A percentile compares a stretch with the other conserved stretches of the same genome.
Evolutionary conservation across 306 rosid species (phyloP).

Genomic region (Cicer judaicum): DNA sequence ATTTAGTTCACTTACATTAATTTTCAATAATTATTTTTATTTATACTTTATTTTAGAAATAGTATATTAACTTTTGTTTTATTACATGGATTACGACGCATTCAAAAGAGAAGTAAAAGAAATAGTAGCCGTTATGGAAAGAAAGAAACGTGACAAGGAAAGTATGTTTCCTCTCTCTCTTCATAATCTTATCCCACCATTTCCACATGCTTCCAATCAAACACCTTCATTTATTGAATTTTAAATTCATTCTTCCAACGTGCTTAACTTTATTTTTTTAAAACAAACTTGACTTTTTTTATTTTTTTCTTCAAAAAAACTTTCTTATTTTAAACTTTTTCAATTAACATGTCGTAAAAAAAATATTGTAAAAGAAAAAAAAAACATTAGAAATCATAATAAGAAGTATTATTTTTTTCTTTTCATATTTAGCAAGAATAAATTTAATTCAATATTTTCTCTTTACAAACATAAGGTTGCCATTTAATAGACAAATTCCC

Average conservation of each 20-base stretch:
- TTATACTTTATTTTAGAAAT: neutral
- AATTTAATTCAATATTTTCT: neutral
- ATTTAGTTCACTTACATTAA: too few relatives aligned
- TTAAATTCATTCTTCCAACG: neutral
- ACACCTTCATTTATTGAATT: neutral
- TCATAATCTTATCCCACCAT: neutral
- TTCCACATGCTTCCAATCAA: neutral
- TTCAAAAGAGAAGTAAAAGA: neutral
- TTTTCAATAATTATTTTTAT: too few relatives aligned
- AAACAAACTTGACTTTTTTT: too few relatives aligned
- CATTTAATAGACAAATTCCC: neutral
- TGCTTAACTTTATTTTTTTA: neutral
- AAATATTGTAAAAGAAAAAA: too few relatives aligned
- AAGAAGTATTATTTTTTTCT: too few relatives aligned
- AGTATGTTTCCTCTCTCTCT: neutral
- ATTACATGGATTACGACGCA: neutral
- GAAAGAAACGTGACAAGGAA: neutral
- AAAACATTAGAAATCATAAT: too few relatives aligned
- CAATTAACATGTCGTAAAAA: too few relatives aligned
- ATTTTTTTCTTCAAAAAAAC: too few relatives aligned
- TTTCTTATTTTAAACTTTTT: too few relatives aligned
- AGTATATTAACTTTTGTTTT: too few relatives aligned
- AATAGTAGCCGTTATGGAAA: slow-evolving; percentile 7
- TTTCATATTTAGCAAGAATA: neutral
- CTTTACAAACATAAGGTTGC: neutral